Evolutionary conservation across 163 green algal species (phyloP).

Genomic region (Prototheca stagnorum): DNA sequence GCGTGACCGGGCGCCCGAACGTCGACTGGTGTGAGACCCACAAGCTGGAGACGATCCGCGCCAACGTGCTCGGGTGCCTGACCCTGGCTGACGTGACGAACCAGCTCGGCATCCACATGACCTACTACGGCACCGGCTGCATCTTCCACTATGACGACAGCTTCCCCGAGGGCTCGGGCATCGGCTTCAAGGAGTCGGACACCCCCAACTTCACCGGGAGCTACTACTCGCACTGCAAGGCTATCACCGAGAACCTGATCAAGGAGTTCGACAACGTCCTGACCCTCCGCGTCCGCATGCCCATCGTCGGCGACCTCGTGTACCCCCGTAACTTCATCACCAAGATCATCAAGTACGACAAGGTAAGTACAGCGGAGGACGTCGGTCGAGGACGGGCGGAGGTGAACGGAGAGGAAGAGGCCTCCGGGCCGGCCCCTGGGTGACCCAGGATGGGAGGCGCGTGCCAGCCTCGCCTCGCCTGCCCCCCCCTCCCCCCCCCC

Average conservation of each 20-base stretch:
- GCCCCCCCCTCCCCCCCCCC: too few species aligned
- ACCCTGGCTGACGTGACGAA: constrained; percentile 74
- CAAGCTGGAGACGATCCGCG: constrained; percentile 85
- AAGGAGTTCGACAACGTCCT: constrained; percentile 84
- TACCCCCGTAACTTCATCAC: constrained; percentile 97
- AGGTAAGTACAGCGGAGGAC: constrained; percentile 16
- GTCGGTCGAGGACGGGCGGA: too few species aligned
- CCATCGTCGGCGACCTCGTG: constrained; percentile 75
- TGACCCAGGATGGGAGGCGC: too few species aligned
- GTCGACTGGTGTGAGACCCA: constrained; percentile 97
- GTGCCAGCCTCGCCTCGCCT: too few species aligned
- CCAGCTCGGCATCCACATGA: constrained; percentile 68
- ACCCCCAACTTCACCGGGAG: constrained; percentile 90
- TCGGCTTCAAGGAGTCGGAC: constrained; percentile 87
- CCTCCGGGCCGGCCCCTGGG: too few species aligned
- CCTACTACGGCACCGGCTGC: constrained; percentile 90
- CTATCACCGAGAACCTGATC: constrained; percentile 80
- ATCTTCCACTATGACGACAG: constrained; percentile 96
- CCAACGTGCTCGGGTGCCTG: constrained; percentile 87
- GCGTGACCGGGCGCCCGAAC: constrained; percentile 92
- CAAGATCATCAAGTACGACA: constrained; percentile 94
- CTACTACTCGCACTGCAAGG: constrained; percentile 94
- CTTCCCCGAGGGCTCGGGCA: constrained; percentile 57
- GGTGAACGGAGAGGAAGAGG: neutral
- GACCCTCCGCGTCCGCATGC: constrained; percentile 89